Base-by-base conservation (phyloP, 176 grass and related monocot species). In the Rhynchospora tenuis region DNA sequence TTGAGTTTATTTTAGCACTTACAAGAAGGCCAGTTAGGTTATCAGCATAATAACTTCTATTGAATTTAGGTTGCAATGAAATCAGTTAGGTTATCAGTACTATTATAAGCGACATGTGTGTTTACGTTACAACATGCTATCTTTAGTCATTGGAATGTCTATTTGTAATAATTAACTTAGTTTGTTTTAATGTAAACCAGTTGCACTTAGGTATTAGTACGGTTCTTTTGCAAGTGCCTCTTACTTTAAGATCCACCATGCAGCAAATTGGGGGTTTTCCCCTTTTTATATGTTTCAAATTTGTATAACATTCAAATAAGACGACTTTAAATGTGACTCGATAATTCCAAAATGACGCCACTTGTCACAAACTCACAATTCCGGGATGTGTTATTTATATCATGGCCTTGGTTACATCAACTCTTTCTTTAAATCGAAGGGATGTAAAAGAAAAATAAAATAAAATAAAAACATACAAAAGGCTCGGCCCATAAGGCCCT, bases 401-500 rank as follows among this genome's bases (percentile, higher is more conserved):
- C 43, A 48, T 12, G 20, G 69, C 69, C 43, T 73, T 24, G 2
- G n/a, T 73, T 73, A 24, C 46, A 69, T 19, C 14, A 3, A 43
- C 66, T 69, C 15, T 9, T 9, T 27, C 15, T 56, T 33, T 33
- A 33, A 56, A 55, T 78, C 31, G 31, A 28, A 19, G 16, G 57
- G 6, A 15, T 4, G 31, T 73, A 6, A 44, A 46, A 73, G 14
- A 73, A 45, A 15, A 44, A 72, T 6, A n/a, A 43, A 28, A 29
- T 28, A 73, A 19, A 73, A 23, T 8, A 76, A 52, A 76, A 26
- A 45, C 24, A 62, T 13, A 64, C 12, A 81, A 81, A 81, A 43
- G 45, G 33, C 56, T 47, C 79, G 59, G 79, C 79, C 79, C 79
- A 81, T 81, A 64, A 26, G 17, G 59, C 79, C 42, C 33, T 46